Evolutionary conservation across 1,284 basidiomycete species (phyloP).

Genomic region (Bjerkandera adusta): DNA sequence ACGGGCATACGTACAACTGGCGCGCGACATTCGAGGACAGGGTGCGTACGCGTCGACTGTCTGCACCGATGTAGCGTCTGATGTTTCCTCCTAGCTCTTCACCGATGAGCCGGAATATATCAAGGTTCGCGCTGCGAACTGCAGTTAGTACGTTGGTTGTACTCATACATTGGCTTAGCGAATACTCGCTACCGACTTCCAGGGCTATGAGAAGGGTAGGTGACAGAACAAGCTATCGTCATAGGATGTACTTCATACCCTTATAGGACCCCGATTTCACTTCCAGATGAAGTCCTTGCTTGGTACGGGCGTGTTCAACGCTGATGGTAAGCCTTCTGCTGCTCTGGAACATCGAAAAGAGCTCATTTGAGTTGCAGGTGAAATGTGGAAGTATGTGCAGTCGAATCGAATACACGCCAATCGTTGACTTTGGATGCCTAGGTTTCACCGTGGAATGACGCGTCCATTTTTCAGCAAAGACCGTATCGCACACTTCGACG

Average conservation of each 20-base stretch:
- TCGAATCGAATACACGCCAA: neutral
- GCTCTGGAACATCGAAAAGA: neutral
- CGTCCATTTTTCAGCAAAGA: slow-evolving; percentile 46
- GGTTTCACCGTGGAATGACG: slow-evolving; percentile 44
- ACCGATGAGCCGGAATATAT: slow-evolving; percentile 34
- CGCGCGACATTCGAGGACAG: slow-evolving; percentile 17
- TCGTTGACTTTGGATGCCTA: slow-evolving; percentile 12
- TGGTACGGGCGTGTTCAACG: slow-evolving; percentile 17
- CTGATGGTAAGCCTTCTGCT: slow-evolving; percentile 33
- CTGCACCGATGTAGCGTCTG: neutral
- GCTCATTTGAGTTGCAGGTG: slow-evolving; percentile 26
- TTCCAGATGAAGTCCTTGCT: slow-evolving; percentile 20
- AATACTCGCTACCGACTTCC: slow-evolving; percentile 41
- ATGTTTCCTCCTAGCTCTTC: slow-evolving; percentile 20
- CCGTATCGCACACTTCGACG: slow-evolving; percentile 44
- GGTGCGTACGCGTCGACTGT: slow-evolving; percentile 11
- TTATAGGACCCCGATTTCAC: slow-evolving; percentile 11
- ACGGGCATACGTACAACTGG: slow-evolving; percentile 21
- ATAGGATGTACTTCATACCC: neutral
- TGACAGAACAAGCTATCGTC: neutral
- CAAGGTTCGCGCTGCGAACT: slow-evolving; percentile 21
- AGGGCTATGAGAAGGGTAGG: slow-evolving; percentile 41
- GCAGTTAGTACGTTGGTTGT: neutral
- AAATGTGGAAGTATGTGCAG: slow-evolving; percentile 37
- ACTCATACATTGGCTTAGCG: slow-evolving; percentile 22